Base-by-base conservation (phyloP, 2,329 filamentous ascomycete genomes). In the Juglanconis oblonga region DNA sequence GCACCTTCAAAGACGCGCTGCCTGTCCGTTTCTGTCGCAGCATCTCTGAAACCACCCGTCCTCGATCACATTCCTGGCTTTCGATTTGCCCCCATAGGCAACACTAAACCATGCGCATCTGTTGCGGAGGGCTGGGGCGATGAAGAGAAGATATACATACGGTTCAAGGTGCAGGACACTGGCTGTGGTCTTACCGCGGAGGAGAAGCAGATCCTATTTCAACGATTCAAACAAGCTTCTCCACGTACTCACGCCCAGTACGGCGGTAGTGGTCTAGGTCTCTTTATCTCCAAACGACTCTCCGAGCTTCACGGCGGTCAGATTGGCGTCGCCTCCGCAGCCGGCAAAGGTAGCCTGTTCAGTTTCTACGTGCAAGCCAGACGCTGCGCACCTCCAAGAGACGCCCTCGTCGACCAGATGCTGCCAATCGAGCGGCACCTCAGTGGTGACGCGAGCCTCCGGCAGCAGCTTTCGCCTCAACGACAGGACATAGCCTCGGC, bases 191-290 rank as follows among this genome's bases (percentile, higher is more conserved):
- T 90, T 11, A 83, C 76, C 2, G 77, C 81, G 0, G 79, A 85
- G 52, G 87, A 89, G 66, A 87, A 85, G 70, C 87, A 86, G 62
- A 74, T 85, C 8, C 77, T 90, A 0, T 90, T 90, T 66, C 81
- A 87, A 59, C 78, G 87, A 0, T 90, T 90, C 72, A 86, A 84
- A 5, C 87, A 90, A 71, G 87, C 87, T 0, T 74, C 70, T 0
- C 75, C 76, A 0, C 67, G 73, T 33, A 78, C 76, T 0, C 76
- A 78, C 61, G 82, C 87, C 0, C 82, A 86, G 63, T 88, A 88
- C 57, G 86, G 86, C 2, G 86, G 86, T 5, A 84, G 80, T 7
- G 86, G 86, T 0, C 76, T 88, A 1, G 86, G 86, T 0, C 74
- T 88, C 0, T 89, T 88, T 67, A 88, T 88, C 62, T 86, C 82